Base-by-base conservation (phyloP, 768 basidiomycete species). In the Tulasnella sp. region DNA sequence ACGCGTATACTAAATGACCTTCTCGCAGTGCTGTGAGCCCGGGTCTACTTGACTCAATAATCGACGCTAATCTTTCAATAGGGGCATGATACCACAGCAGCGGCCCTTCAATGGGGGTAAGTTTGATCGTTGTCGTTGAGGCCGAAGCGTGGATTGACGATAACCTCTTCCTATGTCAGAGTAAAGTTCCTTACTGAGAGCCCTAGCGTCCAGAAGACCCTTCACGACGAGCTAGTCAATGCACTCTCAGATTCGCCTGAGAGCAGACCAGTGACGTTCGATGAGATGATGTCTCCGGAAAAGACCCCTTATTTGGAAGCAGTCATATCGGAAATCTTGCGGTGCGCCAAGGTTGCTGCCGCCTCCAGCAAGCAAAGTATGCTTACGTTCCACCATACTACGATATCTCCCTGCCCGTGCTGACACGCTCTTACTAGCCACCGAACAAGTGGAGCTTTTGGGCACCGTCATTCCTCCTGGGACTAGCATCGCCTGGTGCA, bases 291-390 rank as follows among this genome's bases (percentile, higher is more conserved):
- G 46, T 21, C 48, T 38, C 40, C 40, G 34, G 75, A 76, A n/a
- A 76, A 24, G 44, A 56, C 52, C 9, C 75, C 75, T 56, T 76
- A 76, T 48, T 39, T 76, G 46, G 75, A 76, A 76, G 75, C 75
- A 2, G 75, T 76, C 6, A 48, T 76, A 46, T 52, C 39, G 4
- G 75, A 76, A 62, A 76, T 76, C 10, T n/a, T 76, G 27, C 39
- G 75, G 5, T 56, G 52, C 31, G 75, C 75, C 24, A 38, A 52
- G 24, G 75, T 76, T 14, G 52, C 46, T 36, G 75, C 16, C 4
- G 52, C 46, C 34, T 52, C 38, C 14, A 38, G 75, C 56, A 48
- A 38, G 36, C 42, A 56, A 48, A 76, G 52, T 46, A 76, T 2
- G 24, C 38, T 34, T n/a, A n/a, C 19, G 3, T 74, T 74, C 31